Conservation (phyloP, 495 filamentous ascomycete species). For the Letharia columbiana region DNA sequence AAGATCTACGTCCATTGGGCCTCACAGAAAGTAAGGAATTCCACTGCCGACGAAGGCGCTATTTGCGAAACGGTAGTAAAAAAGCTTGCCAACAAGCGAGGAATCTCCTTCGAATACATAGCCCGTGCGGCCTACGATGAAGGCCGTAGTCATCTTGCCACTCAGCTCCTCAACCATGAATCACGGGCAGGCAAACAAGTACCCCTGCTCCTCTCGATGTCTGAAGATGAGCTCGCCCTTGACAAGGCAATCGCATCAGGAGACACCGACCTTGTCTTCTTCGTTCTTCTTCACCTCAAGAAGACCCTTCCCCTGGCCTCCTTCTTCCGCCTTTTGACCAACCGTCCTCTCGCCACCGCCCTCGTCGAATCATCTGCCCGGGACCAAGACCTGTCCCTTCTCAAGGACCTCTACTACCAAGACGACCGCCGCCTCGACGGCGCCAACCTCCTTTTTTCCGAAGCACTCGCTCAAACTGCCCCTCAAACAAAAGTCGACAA, state of each 20-base stretch:
- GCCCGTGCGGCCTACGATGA: constrained; percentile 94
- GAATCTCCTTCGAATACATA: constrained; percentile 90
- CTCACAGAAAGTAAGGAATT: constrained; percentile 80
- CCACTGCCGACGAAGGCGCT: constrained; percentile 75
- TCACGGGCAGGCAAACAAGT: constrained; percentile 91
- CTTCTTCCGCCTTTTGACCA: constrained; percentile 90
- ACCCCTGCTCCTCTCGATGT: constrained; percentile 87
- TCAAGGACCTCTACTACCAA: constrained; percentile 97
- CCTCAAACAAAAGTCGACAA: constrained; percentile 64
- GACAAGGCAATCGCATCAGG: constrained; percentile 96
- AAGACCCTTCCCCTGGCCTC: constrained; percentile 81
- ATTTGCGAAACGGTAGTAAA: constrained; percentile 83
- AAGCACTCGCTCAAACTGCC: constrained; percentile 63
- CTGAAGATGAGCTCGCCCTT: constrained; percentile 88
- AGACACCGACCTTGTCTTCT: constrained; percentile 85
- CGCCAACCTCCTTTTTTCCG: constrained; percentile 72
- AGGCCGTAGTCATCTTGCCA: constrained; percentile 77
- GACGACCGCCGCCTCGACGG: constrained; percentile 90
- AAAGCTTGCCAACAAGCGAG: constrained; percentile 74
- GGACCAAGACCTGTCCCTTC: constrained; percentile 66
- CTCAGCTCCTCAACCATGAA: constrained; percentile 84
- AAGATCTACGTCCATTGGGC: constrained; percentile 96
- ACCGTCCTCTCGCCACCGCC: constrained; percentile 75
- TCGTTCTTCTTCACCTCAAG: constrained; percentile 79
- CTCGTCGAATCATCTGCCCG: constrained; percentile 78